phyloP scores from a whole-genome alignment of 768 basidiomycete species.

The Lactarius indigo region DNA sequence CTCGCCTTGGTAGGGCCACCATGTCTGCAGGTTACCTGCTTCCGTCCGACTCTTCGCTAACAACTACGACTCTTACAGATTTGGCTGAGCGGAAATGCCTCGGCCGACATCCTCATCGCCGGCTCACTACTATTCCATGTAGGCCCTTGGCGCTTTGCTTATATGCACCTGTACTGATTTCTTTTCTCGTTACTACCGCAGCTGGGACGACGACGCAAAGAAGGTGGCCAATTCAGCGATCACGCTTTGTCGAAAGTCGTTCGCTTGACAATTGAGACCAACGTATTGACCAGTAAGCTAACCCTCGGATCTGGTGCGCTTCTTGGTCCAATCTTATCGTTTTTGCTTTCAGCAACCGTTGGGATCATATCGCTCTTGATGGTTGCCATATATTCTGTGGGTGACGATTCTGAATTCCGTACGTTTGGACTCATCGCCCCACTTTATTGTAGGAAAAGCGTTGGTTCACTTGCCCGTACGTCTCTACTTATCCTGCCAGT shows the following conservation, averaged over 20 bases:
- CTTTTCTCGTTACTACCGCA: neutral
- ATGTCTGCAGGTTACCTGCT: neutral
- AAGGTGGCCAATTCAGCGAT: neutral
- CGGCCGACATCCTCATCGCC: slow-evolving; percentile 13
- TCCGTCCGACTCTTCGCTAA: neutral
- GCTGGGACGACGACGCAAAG: neutral
- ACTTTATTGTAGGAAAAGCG: neutral
- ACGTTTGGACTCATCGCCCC: neutral
- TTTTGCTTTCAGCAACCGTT: neutral
- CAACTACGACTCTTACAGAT: neutral
- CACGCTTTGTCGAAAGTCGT: slow-evolving; percentile 26
- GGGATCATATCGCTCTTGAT: neutral
- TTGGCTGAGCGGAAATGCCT: slow-evolving; percentile 11
- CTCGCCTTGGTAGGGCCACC: neutral
- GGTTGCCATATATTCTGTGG: slow-evolving; percentile 2
- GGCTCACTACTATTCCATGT: slow-evolving; percentile 12
- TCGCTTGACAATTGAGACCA: slow-evolving; percentile 30
- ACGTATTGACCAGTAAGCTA: slow-evolving; percentile 21
- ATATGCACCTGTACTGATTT: neutral
- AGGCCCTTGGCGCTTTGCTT: neutral
- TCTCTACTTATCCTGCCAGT: too few relatives aligned
- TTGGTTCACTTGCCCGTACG: neutral
- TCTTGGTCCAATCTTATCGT: neutral
- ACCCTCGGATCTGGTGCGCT: neutral
- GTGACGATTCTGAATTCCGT: neutral